phyloP scores from a whole-genome alignment of 1,139 yeast species.

The Kodamaea alishanica region DNA sequence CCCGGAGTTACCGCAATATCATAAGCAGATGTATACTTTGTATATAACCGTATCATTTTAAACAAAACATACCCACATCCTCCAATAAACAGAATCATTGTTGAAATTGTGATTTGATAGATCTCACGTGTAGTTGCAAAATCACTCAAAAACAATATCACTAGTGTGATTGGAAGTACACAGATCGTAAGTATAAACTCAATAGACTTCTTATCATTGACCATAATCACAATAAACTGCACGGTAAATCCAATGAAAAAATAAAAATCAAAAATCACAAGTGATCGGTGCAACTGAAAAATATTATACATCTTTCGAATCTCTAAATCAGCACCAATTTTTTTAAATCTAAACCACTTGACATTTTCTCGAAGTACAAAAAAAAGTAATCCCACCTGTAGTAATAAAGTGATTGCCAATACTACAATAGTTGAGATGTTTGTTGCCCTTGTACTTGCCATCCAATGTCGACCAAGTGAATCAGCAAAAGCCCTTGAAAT shows the following conservation, averaged over 20 bases:
- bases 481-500: conserved; percentile 25
- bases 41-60: conserved; percentile 47
- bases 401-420: conserved; percentile 36
- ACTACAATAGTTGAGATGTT: conserved; percentile 47
- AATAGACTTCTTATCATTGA: conserved; percentile 33
- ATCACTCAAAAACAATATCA: conserved; percentile 37
- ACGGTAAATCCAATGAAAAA: conserved; percentile 53
- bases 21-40: conserved; percentile 35
- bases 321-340: conserved; percentile 48
- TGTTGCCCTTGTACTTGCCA: conserved; percentile 30
- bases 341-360: conserved; percentile 49
- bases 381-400: conserved; percentile 32
- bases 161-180: conserved; percentile 46
- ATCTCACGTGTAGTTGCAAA: conserved; percentile 39
- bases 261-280: conserved; percentile 46
- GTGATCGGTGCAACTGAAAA: conserved; percentile 42
- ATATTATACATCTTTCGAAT: conserved; percentile 38
- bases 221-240: conserved; percentile 50
- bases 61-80: conserved; percentile 51
- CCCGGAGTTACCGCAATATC: conserved; percentile 22
- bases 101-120: conserved; percentile 23
- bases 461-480: conserved; percentile 22
- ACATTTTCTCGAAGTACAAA: conserved; percentile 39
- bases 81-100: conserved; percentile 34
- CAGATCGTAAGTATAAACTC: conserved; percentile 51